A percentile compares a stretch with the other conserved stretches of the same genome.
Evolutionary conservation across 768 basidiomycete genomes (phyloP).

Genomic region (Punctularia strigosozonata): DNA sequence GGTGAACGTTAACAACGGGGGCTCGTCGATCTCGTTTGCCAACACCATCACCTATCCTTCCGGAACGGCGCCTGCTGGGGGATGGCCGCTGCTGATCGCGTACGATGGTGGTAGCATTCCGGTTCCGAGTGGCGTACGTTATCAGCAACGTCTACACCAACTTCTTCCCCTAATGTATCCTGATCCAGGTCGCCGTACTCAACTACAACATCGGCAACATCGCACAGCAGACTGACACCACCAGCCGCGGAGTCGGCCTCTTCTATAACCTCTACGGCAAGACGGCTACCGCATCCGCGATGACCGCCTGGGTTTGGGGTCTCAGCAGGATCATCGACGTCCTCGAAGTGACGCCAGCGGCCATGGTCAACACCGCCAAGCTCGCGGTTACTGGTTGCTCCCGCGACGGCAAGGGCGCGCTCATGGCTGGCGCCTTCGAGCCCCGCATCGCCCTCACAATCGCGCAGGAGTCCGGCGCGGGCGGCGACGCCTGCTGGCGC

Average conservation of each 20-base stretch:
- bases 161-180: constrained; percentile 16
- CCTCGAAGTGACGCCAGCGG: constrained; percentile 35
- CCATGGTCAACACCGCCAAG: constrained; percentile 34
- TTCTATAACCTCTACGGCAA: constrained; percentile 47
- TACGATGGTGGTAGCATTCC: constrained; percentile 31
- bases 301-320: constrained; percentile 57
- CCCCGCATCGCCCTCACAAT: constrained; percentile 46
- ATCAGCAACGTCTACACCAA: background rate
- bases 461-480: constrained; percentile 52
- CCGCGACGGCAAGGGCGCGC: constrained; percentile 48
- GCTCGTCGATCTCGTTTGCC: constrained; percentile 37
- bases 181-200: constrained; percentile 29
- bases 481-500: constrained; percentile 50
- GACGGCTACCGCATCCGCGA: constrained; percentile 33
- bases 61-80: constrained; percentile 24
- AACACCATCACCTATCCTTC: constrained; percentile 33
- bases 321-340: constrained; percentile 48
- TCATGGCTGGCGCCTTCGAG: constrained; percentile 49
- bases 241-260: constrained; percentile 40
- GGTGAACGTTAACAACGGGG: constrained; percentile 33
- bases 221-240: constrained; percentile 30
- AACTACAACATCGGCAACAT: constrained; percentile 44
- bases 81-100: constrained; percentile 41
- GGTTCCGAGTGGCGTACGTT: constrained; percentile 16
- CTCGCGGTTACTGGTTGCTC: constrained; percentile 51